phyloP scores from a whole-genome alignment of 2,329 filamentous ascomycete genomes.

The Alternaria brassicae region DNA sequence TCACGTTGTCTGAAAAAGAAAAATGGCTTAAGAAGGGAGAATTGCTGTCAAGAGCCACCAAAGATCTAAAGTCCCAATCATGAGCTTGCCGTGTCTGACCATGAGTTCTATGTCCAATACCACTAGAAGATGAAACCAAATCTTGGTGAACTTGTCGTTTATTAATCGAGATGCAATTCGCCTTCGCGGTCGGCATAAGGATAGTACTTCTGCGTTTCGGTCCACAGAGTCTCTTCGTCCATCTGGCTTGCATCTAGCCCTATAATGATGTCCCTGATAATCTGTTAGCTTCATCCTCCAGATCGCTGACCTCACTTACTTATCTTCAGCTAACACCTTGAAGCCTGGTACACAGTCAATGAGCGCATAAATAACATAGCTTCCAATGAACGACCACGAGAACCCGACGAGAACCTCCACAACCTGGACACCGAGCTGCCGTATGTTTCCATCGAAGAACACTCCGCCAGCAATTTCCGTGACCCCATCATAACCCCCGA shows the following conservation, averaged over 20 bases:
- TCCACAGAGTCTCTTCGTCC: slow-evolving; percentile 55
- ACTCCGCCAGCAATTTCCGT: slow-evolving; percentile 60
- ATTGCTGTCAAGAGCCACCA: too few relatives aligned
- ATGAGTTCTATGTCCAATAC: background rate
- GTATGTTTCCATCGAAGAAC: slow-evolving; percentile 61
- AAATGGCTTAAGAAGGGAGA: too few relatives aligned
- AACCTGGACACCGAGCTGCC: slow-evolving; percentile 59
- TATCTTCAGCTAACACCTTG: slow-evolving; percentile 61
- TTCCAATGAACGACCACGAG: slow-evolving; percentile 59
- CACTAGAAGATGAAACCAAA: background rate
- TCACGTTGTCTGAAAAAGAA: background rate
- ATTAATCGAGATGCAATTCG: slow-evolving; percentile 36
- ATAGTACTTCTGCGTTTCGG: slow-evolving; percentile 46
- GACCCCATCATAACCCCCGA: slow-evolving; percentile 61
- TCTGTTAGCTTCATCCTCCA: slow-evolving; percentile 10
- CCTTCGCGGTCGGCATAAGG: slow-evolving; percentile 42
- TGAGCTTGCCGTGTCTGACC: too few relatives aligned
- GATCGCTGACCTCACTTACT: slow-evolving; percentile 52
- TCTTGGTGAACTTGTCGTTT: background rate
- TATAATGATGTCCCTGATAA: slow-evolving; percentile 54
- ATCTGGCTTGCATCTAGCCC: slow-evolving; percentile 61
- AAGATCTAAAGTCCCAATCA: too few relatives aligned
- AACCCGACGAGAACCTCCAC: slow-evolving; percentile 61
- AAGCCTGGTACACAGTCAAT: slow-evolving; percentile 62
- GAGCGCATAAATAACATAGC: slow-evolving; percentile 58